Evolutionary conservation across 2,329 filamentous ascomycete genomes (phyloP), one percentile per base, ranked within the genome.

Genomic region (Pestalotiopsis sp.): DNA sequence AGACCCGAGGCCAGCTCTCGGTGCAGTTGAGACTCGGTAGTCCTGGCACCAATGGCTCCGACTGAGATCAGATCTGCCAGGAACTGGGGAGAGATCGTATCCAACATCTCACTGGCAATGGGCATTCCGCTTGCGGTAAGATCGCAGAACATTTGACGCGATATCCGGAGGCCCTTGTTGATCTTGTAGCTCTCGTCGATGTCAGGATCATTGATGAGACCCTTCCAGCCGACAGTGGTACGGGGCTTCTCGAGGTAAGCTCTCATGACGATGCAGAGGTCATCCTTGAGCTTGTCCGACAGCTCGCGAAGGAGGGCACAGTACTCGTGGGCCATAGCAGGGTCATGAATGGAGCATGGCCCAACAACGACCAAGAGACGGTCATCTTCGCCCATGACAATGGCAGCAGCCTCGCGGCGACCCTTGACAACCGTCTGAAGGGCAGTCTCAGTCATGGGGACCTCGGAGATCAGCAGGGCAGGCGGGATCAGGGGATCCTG

Each of bases 221-320:
- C 96, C 85, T 99, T 99, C 96, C 96, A 99, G 79, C 96, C 96
- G 64, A 99, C 95, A 0, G 96, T 99, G 64, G 96, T 99, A 70
- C 96, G 92, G 57, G 96, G 96, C 88, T 99, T 99, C 87, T 99
- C 96, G 65, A 99, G 92, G 88, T 99, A 99, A 78, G 95, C 94
- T 76, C 96, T 93, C 96, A 99, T 99, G 77, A 99, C 91, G 80
- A 99, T 93, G 80, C 91, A 91, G 61, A 99, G 87, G 79, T 98
- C 95, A 75, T 90, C 86, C 70, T 91, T 90, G 71, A 98, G 91
- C 86, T 92, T 93, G 72, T 92, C 89, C 70, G 94, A 89, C 62
- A 98, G 85, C 66, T 86, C 83, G 83, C 94, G 92, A 63, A 99
- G 88, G 68, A 91, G 90, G 71, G 87, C 83, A 79, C 92, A 93